These are phyloP conservation scores for Apiosordaria backusii DNA, from an alignment of 495 filamentous ascomycete species.

Conservation along the genomic window DNA sequence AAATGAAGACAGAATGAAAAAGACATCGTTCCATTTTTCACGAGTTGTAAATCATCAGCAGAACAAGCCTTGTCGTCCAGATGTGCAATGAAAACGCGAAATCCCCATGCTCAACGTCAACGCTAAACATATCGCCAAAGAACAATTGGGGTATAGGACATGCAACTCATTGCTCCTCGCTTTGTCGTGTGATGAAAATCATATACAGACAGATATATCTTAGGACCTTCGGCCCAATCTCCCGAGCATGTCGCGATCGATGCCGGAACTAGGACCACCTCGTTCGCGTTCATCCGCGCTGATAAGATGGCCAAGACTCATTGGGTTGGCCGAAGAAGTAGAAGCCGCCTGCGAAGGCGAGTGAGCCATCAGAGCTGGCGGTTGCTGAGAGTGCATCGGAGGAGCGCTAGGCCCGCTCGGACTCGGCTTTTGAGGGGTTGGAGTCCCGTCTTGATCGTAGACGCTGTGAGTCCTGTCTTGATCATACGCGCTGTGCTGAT, in stretches of 20 bases:
- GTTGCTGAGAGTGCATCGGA: slow-evolving; percentile 11
- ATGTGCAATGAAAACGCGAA: neutral
- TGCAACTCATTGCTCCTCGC: neutral
- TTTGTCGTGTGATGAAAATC: neutral
- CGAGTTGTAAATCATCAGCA: no score
- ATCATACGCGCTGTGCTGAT: slow-evolving; percentile 26
- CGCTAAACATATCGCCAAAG: neutral
- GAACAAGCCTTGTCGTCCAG: no score
- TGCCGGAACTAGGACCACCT: slow-evolving; percentile 26
- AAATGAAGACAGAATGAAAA: neutral
- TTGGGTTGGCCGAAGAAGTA: slow-evolving; percentile 27
- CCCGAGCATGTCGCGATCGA: slow-evolving; percentile 46
- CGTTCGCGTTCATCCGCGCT: slow-evolving; percentile 15
- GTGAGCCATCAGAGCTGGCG: slow-evolving; percentile 7
- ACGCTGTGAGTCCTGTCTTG: slow-evolving; percentile 22
- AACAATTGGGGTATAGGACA: neutral
- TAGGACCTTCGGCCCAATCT: slow-evolving; percentile 26
- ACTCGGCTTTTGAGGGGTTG: slow-evolving; percentile 30
- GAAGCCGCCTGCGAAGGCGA: neutral
- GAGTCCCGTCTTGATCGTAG: slow-evolving; percentile 24
- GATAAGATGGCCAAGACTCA: slow-evolving; percentile 47
- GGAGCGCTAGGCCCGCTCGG: slow-evolving; percentile 16
- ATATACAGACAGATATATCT: neutral
- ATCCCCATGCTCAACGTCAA: neutral
- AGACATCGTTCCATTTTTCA: neutral